Evolutionary conservation across 2,329 filamentous ascomycete genomes (phyloP).

Genomic region (Cytospora schulzeri): DNA sequence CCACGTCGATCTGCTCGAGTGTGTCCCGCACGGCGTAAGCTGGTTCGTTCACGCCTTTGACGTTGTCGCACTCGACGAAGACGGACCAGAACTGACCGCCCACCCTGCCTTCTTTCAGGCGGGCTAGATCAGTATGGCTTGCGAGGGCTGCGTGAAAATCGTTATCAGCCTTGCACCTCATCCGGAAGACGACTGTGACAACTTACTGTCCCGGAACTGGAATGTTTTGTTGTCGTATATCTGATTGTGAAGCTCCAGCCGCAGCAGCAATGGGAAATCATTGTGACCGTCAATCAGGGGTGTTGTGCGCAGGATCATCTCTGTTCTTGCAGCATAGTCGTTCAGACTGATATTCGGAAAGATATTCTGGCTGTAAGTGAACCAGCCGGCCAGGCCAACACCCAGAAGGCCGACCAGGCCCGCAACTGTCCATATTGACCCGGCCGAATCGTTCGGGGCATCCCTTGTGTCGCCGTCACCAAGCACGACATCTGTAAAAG

Average conservation of each 20-base stretch:
- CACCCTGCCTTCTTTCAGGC: constrained; percentile 35
- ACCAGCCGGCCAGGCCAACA: background rate
- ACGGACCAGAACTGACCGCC: constrained; percentile 38
- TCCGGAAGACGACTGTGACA: background rate
- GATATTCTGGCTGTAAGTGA: background rate
- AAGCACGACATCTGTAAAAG: background rate
- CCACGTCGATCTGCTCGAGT: constrained; percentile 15
- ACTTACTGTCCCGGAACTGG: constrained; percentile 11
- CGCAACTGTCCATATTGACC: background rate
- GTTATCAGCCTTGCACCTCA: background rate
- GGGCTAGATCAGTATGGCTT: constrained; percentile 35
- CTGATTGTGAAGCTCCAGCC: constrained; percentile 36
- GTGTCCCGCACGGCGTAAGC: constrained; percentile 14
- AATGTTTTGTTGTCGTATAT: constrained; percentile 30
- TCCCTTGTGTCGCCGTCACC: background rate
- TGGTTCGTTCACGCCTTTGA: constrained; percentile 6
- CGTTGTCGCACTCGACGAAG: constrained; percentile 5
- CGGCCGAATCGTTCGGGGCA: background rate
- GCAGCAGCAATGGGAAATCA: constrained; percentile 36
- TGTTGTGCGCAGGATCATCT: constrained; percentile 26
- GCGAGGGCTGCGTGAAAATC: background rate
- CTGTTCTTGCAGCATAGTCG: constrained; percentile 26
- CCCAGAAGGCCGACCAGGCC: background rate
- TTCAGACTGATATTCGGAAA: background rate
- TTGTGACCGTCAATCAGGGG: constrained; percentile 38